A percentile compares a stretch with the other conserved stretches of the same genome.
phyloP scores from a whole-genome alignment of 75 land plant genomes.

The Cryptomeria japonica region DNA sequence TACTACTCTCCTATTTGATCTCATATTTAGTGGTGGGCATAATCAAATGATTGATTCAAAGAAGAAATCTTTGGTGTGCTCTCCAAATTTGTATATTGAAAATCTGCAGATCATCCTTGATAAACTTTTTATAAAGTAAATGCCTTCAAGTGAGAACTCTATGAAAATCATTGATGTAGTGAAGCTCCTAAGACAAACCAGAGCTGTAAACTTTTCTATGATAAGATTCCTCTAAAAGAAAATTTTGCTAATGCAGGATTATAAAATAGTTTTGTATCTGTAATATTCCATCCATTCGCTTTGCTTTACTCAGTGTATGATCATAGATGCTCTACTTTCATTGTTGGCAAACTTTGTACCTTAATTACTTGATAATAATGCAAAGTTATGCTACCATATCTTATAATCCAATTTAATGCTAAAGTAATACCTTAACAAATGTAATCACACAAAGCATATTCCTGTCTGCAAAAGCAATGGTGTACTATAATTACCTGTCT shows the following conservation, averaged over 20 bases:
- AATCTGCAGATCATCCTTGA: no score
- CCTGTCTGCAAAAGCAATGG: neutral
- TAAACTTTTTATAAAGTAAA: no score
- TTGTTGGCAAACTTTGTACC: neutral
- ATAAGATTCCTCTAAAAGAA: neutral
- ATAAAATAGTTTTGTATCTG: neutral
- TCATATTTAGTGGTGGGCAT: no score
- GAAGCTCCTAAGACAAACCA: neutral
- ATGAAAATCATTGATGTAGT: no score
- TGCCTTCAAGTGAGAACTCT: no score
- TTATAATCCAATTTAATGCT: neutral
- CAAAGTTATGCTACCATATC: neutral
- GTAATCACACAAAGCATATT: neutral
- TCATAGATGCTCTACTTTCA: constrained; percentile 3
- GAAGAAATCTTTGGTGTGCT: no score
- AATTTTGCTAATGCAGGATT: neutral
- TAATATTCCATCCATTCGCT: neutral
- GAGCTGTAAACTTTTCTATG: neutral
- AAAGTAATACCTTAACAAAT: neutral
- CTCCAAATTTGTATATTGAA: no score
- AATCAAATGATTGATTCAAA: no score
- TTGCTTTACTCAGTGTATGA: neutral
- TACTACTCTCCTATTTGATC: no score
- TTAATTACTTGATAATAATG: neutral
- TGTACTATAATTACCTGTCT: no score